Percentiles rank a stretch among this genome's conserved stretches.
Conservation (phyloP, 345 rosid genomes). For the Lepidium didymum region DNA sequence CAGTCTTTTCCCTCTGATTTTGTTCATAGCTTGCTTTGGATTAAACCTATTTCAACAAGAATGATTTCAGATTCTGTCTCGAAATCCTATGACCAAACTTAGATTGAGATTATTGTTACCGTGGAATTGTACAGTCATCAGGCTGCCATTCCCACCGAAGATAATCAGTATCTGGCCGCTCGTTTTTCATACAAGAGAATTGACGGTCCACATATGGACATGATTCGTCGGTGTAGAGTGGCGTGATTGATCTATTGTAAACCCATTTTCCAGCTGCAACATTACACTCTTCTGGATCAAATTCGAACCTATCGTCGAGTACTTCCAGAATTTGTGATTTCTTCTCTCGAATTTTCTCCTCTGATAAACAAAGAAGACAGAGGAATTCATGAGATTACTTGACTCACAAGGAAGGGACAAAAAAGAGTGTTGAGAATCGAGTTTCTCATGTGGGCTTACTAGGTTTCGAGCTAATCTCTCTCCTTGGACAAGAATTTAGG, state of each 20-base stretch:
- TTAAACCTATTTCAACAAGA: slow-evolving; percentile 41
- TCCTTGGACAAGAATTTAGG: slow-evolving; percentile 46
- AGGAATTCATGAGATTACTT: not conserved
- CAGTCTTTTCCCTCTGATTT: slow-evolving; percentile 64
- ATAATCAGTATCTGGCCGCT: slow-evolving; percentile 57
- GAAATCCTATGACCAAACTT: not conserved
- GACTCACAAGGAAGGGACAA: not conserved
- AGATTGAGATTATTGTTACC: slow-evolving; percentile 26
- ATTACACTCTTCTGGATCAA: slow-evolving; percentile 79
- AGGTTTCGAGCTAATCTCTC: slow-evolving; percentile 30
- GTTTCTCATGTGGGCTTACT: slow-evolving; percentile 37
- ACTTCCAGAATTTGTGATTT: slow-evolving; percentile 34
- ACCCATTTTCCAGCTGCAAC: slow-evolving; percentile 78
- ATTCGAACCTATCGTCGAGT: slow-evolving; percentile 75
- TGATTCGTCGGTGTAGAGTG: slow-evolving; percentile 65
- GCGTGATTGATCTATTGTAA: slow-evolving; percentile 50
- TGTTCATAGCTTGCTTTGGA: slow-evolving; percentile 54
- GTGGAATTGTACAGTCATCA: slow-evolving; percentile 74
- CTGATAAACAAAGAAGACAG: not conserved
- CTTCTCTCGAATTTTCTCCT: slow-evolving; percentile 11
- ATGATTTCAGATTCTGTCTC: not conserved
- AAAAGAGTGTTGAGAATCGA: not conserved
- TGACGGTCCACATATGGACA: slow-evolving; percentile 83
- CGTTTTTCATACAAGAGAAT: slow-evolving; percentile 68
- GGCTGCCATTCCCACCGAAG: slow-evolving; percentile 94